Evolutionary conservation across 805 yeast species (phyloP).

Genomic region (Ascoidea tarda): DNA sequence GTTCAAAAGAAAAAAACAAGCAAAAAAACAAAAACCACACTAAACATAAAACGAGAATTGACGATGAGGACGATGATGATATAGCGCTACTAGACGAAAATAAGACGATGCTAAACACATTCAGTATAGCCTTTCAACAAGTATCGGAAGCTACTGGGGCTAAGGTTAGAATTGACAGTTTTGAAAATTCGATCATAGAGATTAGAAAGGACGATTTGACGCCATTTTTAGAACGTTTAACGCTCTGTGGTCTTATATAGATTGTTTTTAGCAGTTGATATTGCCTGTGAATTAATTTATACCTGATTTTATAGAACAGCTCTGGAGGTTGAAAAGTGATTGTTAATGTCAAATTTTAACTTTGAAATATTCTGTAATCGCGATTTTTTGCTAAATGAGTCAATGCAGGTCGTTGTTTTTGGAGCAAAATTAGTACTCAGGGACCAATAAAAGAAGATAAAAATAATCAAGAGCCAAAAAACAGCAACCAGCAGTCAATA

Average conservation of each 20-base stretch:
- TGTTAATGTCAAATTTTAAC: too few species aligned
- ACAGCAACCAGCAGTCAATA: too few species aligned
- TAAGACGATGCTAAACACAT: constrained; percentile 53
- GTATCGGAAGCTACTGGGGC: constrained; percentile 80
- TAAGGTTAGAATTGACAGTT: constrained; percentile 81
- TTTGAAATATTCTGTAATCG: too few species aligned
- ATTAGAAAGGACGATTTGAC: constrained; percentile 76
- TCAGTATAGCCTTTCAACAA: constrained; percentile 83
- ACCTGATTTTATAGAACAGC: too few species aligned
- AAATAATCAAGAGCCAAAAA: too few species aligned
- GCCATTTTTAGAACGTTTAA: constrained; percentile 74
- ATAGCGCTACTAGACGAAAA: constrained; percentile 18
- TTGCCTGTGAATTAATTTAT: too few species aligned
- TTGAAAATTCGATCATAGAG: constrained; percentile 89
- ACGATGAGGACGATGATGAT: constrained; percentile 11
- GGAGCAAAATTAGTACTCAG: too few species aligned
- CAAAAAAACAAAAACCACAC: neutral
- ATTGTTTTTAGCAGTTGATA: neutral
- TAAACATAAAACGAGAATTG: constrained; percentile 14
- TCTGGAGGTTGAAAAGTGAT: too few species aligned
- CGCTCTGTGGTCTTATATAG: constrained; percentile 52
- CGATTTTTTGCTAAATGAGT: too few species aligned
- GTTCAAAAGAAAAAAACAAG: constrained; percentile 13
- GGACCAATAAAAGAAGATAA: too few species aligned
- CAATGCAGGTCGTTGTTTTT: too few species aligned